phyloP scores from a whole-genome alignment of 257 asterid species.

The Solanum sejunctum region DNA sequence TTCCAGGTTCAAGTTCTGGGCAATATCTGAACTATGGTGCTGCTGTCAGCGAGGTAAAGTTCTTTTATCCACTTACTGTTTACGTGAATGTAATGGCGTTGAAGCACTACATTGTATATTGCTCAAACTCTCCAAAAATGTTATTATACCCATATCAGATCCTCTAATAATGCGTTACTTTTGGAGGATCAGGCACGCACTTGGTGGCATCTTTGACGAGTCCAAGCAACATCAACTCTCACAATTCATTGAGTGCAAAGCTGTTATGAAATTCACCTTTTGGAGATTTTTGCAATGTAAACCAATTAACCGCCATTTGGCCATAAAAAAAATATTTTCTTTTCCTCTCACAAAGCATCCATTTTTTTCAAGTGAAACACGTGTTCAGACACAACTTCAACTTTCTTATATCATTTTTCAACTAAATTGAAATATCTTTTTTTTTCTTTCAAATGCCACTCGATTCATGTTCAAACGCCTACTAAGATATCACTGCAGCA shows the following conservation, averaged over 20 bases:
- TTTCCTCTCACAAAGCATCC: neutral
- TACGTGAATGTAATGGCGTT: neutral
- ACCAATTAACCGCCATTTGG: neutral
- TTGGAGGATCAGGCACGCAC: neutral
- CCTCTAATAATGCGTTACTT: no score
- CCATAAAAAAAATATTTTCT: no score
- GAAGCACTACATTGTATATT: neutral
- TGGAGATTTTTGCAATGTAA: neutral
- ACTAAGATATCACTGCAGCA: neutral
- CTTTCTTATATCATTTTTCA: neutral
- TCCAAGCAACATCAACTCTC: neutral
- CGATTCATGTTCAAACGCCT: neutral
- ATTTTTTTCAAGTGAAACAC: neutral
- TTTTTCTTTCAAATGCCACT: no score
- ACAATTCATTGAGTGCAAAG: neutral
- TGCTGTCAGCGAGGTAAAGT: slow-evolving; percentile 57
- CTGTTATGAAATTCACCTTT: neutral
- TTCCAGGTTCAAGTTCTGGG: slow-evolving; percentile 21
- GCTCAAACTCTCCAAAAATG: neutral
- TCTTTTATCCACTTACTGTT: neutral
- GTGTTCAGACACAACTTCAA: neutral
- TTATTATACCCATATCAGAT: no score
- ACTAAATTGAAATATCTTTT: neutral
- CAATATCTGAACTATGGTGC: slow-evolving; percentile 58
- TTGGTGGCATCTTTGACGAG: neutral